phyloP scores from a whole-genome alignment of 208 protist species.

The Phytomonas sp. region DNA sequence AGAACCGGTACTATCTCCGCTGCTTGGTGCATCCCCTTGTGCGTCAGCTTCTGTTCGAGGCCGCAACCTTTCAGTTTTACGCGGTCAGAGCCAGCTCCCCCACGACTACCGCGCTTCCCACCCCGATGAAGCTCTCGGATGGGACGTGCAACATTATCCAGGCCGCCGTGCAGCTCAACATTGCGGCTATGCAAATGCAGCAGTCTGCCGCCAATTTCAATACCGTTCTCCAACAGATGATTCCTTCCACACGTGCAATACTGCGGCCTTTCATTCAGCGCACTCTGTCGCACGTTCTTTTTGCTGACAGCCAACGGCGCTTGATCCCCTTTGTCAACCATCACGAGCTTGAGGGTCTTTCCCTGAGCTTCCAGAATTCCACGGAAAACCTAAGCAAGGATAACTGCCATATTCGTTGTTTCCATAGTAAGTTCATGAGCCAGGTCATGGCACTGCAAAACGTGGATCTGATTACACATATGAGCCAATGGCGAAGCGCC shows the following conservation, averaged over 20 bases:
- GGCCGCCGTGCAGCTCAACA: slow-evolving; percentile 48
- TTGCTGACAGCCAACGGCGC: slow-evolving; percentile 28
- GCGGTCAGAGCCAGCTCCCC: slow-evolving; percentile 7
- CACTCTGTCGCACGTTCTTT: slow-evolving; percentile 53
- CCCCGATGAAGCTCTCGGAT: slow-evolving; percentile 18
- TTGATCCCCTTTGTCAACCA: slow-evolving; percentile 56
- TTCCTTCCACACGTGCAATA: slow-evolving; percentile 69
- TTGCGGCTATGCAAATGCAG: slow-evolving; percentile 46
- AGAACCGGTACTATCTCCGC: slow-evolving; percentile 14
- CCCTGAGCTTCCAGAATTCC: slow-evolving; percentile 76
- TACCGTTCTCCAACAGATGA: slow-evolving; percentile 61
- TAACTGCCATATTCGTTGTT: slow-evolving; percentile 78
- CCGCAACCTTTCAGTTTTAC: slow-evolving; percentile 53
- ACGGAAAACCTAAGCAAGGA: slow-evolving; percentile 72
- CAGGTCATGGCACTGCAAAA: slow-evolving; percentile 80
- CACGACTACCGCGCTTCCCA: not conserved
- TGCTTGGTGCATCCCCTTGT: slow-evolving; percentile 52
- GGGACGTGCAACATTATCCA: slow-evolving; percentile 34
- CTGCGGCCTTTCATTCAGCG: slow-evolving; percentile 44
- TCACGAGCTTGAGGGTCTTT: slow-evolving; percentile 75
- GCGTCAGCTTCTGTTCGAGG: slow-evolving; percentile 58
- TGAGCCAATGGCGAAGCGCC: slow-evolving; percentile 88
- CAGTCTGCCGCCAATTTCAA: slow-evolving; percentile 83
- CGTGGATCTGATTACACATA: slow-evolving; percentile 85
- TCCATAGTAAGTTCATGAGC: slow-evolving; percentile 77